Evolutionary conservation across 2,329 filamentous ascomycete species (phyloP).

Genomic region (Bipolaris cookei): DNA sequence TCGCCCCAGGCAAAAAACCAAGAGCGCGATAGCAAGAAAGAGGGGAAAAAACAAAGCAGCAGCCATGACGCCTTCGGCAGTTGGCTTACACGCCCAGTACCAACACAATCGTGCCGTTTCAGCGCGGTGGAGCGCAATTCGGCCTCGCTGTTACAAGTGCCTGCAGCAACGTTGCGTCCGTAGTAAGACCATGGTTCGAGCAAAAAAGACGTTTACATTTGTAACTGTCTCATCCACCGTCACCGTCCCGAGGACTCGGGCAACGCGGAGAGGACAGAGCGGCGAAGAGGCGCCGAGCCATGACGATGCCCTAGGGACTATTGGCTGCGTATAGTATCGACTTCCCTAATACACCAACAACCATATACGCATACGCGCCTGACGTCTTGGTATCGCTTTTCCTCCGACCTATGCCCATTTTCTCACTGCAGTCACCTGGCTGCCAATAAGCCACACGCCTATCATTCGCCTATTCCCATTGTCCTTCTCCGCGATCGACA

Average conservation of each 20-base stretch:
- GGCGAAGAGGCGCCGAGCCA: conserved; percentile 26
- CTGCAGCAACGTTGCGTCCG: conserved; percentile 19
- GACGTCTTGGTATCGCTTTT: neutral
- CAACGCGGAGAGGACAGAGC: conserved; percentile 42
- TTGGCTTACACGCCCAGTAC: conserved; percentile 14
- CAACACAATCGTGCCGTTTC: conserved; percentile 25
- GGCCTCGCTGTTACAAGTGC: conserved; percentile 24
- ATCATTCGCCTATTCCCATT: neutral
- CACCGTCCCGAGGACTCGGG: conserved; percentile 35
- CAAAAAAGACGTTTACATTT: conserved; percentile 12
- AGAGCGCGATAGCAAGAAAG: too few species aligned
- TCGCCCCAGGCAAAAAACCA: conserved; percentile 8
- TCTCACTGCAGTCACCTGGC: neutral
- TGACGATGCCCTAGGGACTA: too few species aligned
- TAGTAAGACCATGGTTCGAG: conserved; percentile 14
- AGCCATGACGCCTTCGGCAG: conserved; percentile 22
- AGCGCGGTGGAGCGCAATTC: conserved; percentile 25
- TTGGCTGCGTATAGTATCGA: neutral
- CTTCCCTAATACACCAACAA: too few species aligned
- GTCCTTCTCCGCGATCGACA: neutral
- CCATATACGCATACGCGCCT: neutral
- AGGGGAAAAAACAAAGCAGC: conserved; percentile 12
- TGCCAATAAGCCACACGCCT: conserved; percentile 15
- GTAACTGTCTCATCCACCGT: conserved; percentile 6
- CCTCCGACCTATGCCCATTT: neutral